phyloP scores from a whole-genome alignment of 148 eudicot species.

The Chenopodium formosanum region DNA sequence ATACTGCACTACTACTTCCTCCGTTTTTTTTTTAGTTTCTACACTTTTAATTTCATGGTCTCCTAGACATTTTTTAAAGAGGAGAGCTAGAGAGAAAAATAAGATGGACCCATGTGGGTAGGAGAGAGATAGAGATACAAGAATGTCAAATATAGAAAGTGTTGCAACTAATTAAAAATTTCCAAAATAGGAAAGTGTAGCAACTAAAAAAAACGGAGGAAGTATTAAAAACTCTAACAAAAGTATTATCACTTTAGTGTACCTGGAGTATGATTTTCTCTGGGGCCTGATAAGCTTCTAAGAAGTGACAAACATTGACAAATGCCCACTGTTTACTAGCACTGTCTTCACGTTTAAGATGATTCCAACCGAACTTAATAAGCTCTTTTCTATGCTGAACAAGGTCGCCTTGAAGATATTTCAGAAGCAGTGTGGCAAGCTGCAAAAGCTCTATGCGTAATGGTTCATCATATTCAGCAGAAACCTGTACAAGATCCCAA shows the following conservation, averaged over 20 bases:
- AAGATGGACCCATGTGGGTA: no score
- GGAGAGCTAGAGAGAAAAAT: no score
- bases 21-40: no score
- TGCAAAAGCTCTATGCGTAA: conserved; percentile 96
- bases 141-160: no score
- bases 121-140: no score
- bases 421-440: conserved; percentile 91
- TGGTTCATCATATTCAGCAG: conserved; percentile 98
- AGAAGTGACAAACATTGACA: conserved; percentile 97
- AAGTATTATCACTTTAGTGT: not conserved
- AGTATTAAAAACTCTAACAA: not conserved
- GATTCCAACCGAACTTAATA: conserved; percentile 99
- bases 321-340: conserved; percentile 99
- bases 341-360: conserved; percentile 99
- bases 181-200: no score
- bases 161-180: no score
- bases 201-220: no score
- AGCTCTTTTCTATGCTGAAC: conserved; percentile 96
- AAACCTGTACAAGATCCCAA: conserved; percentile 47
- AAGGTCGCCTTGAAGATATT: conserved; percentile 92
- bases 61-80: no score
- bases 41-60: no score
- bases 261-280: conserved; percentile 99
- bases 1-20: not conserved
- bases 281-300: conserved; percentile 99